phyloP scores from a whole-genome alignment of 2,329 filamentous ascomycete species.

The Apiospora marii region DNA sequence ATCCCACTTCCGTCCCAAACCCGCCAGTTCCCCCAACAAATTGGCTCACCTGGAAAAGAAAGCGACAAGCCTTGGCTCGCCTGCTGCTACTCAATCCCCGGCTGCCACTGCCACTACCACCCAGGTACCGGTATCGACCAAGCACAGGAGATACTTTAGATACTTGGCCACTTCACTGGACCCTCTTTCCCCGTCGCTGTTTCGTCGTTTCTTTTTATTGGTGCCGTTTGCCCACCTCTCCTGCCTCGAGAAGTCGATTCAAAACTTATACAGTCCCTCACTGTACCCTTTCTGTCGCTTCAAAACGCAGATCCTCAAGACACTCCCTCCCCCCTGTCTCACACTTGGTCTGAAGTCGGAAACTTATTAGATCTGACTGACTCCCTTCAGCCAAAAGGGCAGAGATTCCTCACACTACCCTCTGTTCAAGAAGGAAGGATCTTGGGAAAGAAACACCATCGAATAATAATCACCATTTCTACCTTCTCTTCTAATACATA shows the following conservation, averaged over 20 bases:
- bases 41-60: conserved; percentile 11
- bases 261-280: background rate
- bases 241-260: conserved; percentile 11
- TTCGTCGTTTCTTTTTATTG: conserved; percentile 21
- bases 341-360: conserved; percentile 8
- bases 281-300: conserved; percentile 1
- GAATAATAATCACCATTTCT: background rate
- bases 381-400: background rate
- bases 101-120: background rate
- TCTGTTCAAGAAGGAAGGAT: conserved; percentile 12
- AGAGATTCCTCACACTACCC: background rate
- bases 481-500: background rate
- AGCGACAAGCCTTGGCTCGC: conserved; percentile 15
- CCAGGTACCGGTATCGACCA: background rate
- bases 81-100: conserved; percentile 5
- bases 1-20: conserved; percentile 15
- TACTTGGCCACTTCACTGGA: background rate
- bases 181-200: background rate
- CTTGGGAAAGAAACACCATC: background rate
- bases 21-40: conserved; percentile 21
- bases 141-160: background rate
- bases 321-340: conserved; percentile 1
- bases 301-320: background rate
- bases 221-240: background rate
- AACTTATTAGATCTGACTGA: conserved; percentile 14